Base-by-base conservation (phyloP, 2,329 filamentous ascomycete species). In the Aspergillus intermedius region DNA sequence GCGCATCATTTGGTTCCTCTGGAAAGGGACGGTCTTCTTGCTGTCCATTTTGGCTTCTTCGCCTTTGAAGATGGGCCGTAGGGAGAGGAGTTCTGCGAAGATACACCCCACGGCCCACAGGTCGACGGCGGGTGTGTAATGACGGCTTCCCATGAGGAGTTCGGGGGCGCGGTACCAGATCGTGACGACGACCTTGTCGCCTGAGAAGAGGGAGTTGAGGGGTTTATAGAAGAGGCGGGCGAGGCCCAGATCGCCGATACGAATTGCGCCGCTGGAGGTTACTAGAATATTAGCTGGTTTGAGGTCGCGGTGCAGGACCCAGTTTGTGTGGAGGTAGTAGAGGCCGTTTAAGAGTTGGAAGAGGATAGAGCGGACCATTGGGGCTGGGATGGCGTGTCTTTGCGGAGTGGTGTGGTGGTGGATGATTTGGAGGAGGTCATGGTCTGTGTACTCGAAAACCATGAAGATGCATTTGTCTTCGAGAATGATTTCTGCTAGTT, bases 261-360 rank as follows among this genome's bases (percentile, higher is more conserved):
- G 93, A 58, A 98, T 90, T 55, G 89, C 87, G 9, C 93, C 93
- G 4, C 76, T 74, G 5, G 88, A 93, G 1, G 91, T 97, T 43
- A 98, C 91, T 84, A 98, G 95, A 72, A 98, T 98, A 67, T 98
- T 98, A 58, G 93, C 93, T 3, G 93, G 93, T 66, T 98, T 98
- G 45, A 98, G 77, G 70, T 98, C 93, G 42, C 93, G 88, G 68
- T 98, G 93, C 51, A 98, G 79, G 34, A 98, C 89, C 93, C 93
- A 98, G 68, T 95, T 96, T 53, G 84, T 86, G 68, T 98, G 93
- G 1, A 98, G 80, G 64, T 98, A 98, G 57, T 95, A 85, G 51
- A 95, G 84, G 13, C 93, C 93, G 63, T 96, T 95, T 54, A 98
- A 80, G 3, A 98, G 82, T 72, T 98, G 93, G 67, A 91, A 95